These are phyloP conservation scores for Fusarium pseudocircinatum DNA, from an alignment of 2,329 filamentous ascomycete species.

Conservation along the genomic window DNA sequence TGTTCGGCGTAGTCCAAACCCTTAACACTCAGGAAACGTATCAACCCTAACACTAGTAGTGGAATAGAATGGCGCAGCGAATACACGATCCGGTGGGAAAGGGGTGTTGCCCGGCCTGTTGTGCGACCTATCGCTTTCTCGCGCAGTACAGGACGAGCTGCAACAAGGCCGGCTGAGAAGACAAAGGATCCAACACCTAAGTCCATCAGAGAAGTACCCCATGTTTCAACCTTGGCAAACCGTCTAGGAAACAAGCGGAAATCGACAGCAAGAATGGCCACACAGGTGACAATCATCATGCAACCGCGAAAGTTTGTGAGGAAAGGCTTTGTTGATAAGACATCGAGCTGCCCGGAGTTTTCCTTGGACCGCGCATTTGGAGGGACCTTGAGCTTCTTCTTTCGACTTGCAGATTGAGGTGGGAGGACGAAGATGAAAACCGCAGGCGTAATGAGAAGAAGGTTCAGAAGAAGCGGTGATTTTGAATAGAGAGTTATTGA, in stretches of 20 bases:
- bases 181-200: conserved; percentile 97
- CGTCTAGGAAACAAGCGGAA: conserved; percentile 92
- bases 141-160: conserved; percentile 81
- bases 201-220: conserved; percentile 99
- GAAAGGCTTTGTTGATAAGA: conserved; percentile 86
- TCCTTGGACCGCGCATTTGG: conserved; percentile 53
- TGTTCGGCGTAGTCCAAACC: conserved; percentile 96
- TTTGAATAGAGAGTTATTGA: conserved; percentile 86
- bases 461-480: conserved; percentile 76
- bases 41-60: conserved; percentile 79
- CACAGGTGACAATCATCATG: conserved; percentile 90
- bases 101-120: conserved; percentile 58
- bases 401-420: conserved; percentile 46
- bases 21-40: conserved; percentile 90
- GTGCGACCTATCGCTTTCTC: conserved; percentile 64
- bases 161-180: conserved; percentile 92
- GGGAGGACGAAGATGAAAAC: conserved; percentile 68
- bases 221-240: conserved; percentile 98
- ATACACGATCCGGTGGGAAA: conserved; percentile 67
- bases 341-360: conserved; percentile 42
- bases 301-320: conserved; percentile 89
- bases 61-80: conserved; percentile 86
- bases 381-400: conserved; percentile 60
- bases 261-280: conserved; percentile 96
- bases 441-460: conserved; percentile 78